These are phyloP conservation scores for Caloboletus firmus DNA, from an alignment of 1,284 basidiomycete species.

Conservation along the genomic window DNA sequence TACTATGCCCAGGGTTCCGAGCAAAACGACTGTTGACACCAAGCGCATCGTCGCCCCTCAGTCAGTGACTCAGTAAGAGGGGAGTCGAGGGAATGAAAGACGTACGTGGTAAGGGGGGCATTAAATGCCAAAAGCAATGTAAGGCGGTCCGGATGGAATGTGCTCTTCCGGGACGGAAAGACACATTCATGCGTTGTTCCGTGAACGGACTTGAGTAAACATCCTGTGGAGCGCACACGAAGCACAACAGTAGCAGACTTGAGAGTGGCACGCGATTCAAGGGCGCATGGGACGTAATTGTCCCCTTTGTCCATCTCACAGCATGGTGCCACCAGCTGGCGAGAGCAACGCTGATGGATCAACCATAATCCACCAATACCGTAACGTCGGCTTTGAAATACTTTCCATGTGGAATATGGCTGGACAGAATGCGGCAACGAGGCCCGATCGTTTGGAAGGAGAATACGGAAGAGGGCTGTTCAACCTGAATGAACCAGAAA, in stretches of 20 bases:
- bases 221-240: neutral
- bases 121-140: conserved; percentile 19
- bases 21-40: conserved; percentile 2
- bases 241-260: neutral
- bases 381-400: neutral
- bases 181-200: neutral
- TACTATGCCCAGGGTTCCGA: conserved; percentile 18
- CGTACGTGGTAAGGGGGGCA: conserved; percentile 1
- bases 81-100: conserved; percentile 1
- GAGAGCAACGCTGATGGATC: neutral
- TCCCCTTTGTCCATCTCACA: conserved; percentile 5
- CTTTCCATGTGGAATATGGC: neutral
- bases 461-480: neutral
- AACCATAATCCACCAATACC: neutral
- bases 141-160: conserved; percentile 6
- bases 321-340: neutral
- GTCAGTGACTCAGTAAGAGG: neutral
- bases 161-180: conserved; percentile 1
- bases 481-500: neutral
- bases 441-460: neutral
- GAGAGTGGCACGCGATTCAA: neutral
- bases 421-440: neutral
- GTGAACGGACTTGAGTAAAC: neutral
- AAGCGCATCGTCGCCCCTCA: conserved; percentile 19
- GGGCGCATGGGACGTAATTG: neutral